Conservation (phyloP, 208 protist genomes). For the Wallacemonas sp. region DNA sequence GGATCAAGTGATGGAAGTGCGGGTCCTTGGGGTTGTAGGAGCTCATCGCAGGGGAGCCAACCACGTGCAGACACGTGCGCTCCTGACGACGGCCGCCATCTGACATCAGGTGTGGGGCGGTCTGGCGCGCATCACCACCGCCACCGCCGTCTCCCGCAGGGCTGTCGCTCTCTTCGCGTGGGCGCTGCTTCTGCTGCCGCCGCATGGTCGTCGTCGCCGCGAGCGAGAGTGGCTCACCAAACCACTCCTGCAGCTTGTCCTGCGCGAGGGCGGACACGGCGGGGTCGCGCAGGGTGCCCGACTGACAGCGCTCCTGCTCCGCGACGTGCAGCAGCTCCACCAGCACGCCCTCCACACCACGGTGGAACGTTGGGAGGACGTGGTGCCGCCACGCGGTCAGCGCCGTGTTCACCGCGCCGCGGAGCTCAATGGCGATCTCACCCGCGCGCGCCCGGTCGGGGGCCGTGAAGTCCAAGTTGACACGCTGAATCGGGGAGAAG, state of each 20-base stretch:
- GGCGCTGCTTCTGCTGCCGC: not conserved
- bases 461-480: slow-evolving; percentile 46
- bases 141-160: not conserved
- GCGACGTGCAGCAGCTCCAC: slow-evolving; percentile 49
- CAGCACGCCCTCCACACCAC: slow-evolving; percentile 56
- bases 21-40: slow-evolving; percentile 46
- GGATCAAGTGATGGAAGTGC: slow-evolving; percentile 51
- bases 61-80: slow-evolving; percentile 27
- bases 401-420: slow-evolving; percentile 34
- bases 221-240: slow-evolving; percentile 38
- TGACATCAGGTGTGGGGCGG: no score
- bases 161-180: not conserved
- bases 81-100: not conserved
- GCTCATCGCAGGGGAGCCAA: slow-evolving; percentile 65
- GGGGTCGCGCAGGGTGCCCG: slow-evolving; percentile 38
- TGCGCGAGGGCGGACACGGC: slow-evolving; percentile 38
- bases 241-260: slow-evolving; percentile 59
- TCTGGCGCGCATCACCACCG: no score
- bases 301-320: slow-evolving; percentile 61
- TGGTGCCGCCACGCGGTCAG: slow-evolving; percentile 75
- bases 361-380: slow-evolving; percentile 51
- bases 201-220: not conserved
- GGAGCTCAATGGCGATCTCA: slow-evolving; percentile 70
- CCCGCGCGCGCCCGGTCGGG: slow-evolving; percentile 36
- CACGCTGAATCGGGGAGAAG: slow-evolving; percentile 69